Percentiles rank a stretch among this genome's conserved stretches.
phyloP scores from a whole-genome alignment of 1,284 basidiomycete genomes.

The Tetrapyrgos nigripes region DNA sequence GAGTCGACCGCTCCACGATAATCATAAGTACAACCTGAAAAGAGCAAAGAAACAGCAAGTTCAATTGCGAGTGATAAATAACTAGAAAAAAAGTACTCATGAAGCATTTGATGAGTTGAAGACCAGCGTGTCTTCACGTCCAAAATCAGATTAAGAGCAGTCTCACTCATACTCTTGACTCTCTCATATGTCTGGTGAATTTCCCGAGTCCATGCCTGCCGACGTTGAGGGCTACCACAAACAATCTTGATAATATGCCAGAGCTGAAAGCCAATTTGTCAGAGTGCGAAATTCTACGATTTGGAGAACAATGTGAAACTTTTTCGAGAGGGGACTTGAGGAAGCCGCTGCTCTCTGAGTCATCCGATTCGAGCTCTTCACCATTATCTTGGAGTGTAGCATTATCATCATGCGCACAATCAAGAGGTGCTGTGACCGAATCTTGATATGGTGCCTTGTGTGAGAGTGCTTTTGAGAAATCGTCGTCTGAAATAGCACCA shows the following conservation, averaged over 20 bases:
- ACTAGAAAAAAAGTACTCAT: too few relatives aligned
- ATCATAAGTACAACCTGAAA: conserved; percentile 25
- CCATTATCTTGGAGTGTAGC: neutral
- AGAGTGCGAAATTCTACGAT: too few relatives aligned
- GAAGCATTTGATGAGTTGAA: conserved; percentile 31
- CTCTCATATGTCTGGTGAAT: neutral
- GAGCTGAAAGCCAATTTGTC: neutral
- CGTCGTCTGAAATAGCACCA: neutral
- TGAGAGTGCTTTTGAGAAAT: too few relatives aligned
- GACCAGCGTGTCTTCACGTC: conserved; percentile 31
- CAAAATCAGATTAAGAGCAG: conserved; percentile 17
- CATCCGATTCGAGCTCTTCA: neutral
- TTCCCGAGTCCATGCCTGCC: neutral
- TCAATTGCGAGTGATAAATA: neutral
- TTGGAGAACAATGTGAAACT: too few relatives aligned
- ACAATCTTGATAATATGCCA: neutral
- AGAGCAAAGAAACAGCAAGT: neutral
- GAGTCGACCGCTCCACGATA: conserved; percentile 16
- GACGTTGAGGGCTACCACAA: neutral
- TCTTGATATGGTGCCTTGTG: neutral
- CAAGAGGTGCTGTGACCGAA: neutral
- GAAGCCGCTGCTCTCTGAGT: too few relatives aligned
- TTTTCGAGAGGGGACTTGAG: too few relatives aligned
- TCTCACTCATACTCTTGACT: neutral
- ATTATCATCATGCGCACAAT: neutral